phyloP scores from a whole-genome alignment of 2,329 filamentous ascomycete species.

The Fusarium guadeloupense region DNA sequence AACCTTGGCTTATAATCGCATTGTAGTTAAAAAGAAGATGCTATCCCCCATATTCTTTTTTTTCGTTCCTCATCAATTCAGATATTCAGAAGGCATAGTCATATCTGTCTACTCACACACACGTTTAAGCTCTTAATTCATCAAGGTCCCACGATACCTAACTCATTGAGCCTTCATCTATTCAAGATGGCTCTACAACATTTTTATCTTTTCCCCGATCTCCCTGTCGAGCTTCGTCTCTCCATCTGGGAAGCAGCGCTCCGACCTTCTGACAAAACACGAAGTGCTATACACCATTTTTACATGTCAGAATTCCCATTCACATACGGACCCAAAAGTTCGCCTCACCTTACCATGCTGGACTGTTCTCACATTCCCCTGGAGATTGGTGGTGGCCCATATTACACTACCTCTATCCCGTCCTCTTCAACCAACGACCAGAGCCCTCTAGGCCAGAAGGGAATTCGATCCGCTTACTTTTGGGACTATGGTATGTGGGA shows the following conservation, averaged over 20 bases:
- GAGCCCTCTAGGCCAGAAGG: not conserved
- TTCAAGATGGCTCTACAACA: not conserved
- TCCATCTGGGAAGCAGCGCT: not conserved
- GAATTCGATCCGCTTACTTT: not conserved
- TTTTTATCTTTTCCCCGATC: not conserved
- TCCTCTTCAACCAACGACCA: not conserved
- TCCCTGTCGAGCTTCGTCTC: not conserved
- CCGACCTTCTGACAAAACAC: not conserved
- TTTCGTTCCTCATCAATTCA: no score
- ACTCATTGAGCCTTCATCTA: not conserved
- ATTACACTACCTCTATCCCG: not conserved
- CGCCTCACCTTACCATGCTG: not conserved
- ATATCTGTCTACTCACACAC: no score
- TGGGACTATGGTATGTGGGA: not conserved
- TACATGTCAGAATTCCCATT: not conserved
- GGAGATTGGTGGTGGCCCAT: fast-evolving
- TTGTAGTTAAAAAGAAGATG: no score
- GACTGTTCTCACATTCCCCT: not conserved
- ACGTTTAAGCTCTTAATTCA: no score
- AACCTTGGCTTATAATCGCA: no score
- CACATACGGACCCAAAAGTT: not conserved
- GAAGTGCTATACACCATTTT: not conserved
- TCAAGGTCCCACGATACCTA: no score
- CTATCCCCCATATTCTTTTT: no score
- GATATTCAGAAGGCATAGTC: no score